Evolutionary conservation across 768 basidiomycete species (phyloP), one percentile per base, ranked within the genome.

Genomic region (Rhodocollybia butyracea): DNA sequence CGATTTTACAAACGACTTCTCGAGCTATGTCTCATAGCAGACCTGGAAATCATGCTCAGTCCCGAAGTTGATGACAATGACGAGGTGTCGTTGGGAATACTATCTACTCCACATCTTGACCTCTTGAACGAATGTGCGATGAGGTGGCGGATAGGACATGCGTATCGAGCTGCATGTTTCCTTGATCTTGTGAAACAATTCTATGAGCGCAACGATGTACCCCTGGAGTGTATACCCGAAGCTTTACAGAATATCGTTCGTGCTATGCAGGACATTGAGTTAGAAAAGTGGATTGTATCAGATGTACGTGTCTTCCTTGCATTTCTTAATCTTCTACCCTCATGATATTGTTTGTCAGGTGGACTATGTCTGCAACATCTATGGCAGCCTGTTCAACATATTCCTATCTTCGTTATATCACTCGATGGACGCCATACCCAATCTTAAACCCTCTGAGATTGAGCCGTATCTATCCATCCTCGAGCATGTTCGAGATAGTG

Each of bases 21-120:
- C 27, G 86, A 92, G 66, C 76, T 82, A 53, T 94, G 94, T 65
- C 82, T 99, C 43, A 77, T 86, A 24, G 79, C 81, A 26, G 97
- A 99, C 67, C 75, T 98, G 56, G 91, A 93, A 64, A 82, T 86
- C 34, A 93, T 99, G 90, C 78, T 89, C 46, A 88, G 88, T 43
- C 89, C 91, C 4, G 89, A 90, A 55, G 87, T 98, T n/a, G 88
- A 93, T 43, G 92, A 94, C 61, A 89, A 92, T 61, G 92, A 98
- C 61, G 94, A 98, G 73, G 96, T 99, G 15, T 91, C 94, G 0
- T 74, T 98, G 34, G 91, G 92, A 6, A 98, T 99, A 55, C 72
- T 99, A 17, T 92, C 92, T 3, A 66, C 80, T 1, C 67, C 80
- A 11, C 92, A 98, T 66, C 76, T 92, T 39, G 88, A 90, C 55